Conservation (phyloP, 108 stramenopile genomes). For the Nitzschia sp. region DNA sequence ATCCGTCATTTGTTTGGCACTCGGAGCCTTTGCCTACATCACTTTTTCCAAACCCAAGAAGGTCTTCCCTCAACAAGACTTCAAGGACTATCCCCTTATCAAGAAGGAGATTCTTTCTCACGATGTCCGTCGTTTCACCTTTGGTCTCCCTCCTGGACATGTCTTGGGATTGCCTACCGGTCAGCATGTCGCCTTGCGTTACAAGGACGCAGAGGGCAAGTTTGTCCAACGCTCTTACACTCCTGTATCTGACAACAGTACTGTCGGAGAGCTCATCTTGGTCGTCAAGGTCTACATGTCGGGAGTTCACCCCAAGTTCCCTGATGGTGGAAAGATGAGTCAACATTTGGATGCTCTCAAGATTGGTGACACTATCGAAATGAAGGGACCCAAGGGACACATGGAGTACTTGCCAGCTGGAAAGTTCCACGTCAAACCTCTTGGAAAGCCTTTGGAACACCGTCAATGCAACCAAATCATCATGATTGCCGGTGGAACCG, state of each 20-base stretch:
- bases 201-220: constrained; percentile 67
- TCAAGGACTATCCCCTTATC: constrained; percentile 68
- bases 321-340: constrained; percentile 95
- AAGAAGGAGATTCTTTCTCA: constrained; percentile 84
- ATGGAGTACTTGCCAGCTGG: constrained; percentile 72
- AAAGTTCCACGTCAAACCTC: constrained; percentile 66
- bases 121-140: constrained; percentile 92
- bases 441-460: constrained; percentile 61
- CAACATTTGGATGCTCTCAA: constrained; percentile 90
- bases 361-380: constrained; percentile 85
- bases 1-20: constrained; percentile 24
- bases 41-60: constrained; percentile 29
- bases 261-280: constrained; percentile 80
- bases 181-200: constrained; percentile 93
- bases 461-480: constrained; percentile 72
- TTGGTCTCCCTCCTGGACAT: constrained; percentile 68
- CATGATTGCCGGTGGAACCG: constrained; percentile 99
- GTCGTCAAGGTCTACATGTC: constrained; percentile 93
- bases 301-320: constrained; percentile 90
- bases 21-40: constrained; percentile 30
- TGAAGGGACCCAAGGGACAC: constrained; percentile 89
- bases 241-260: constrained; percentile 81
- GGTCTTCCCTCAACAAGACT: constrained; percentile 47
- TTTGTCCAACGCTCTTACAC: constrained; percentile 85
- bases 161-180: constrained; percentile 93